These are phyloP conservation scores for Pezicula radicicola DNA, from an alignment of 2,329 filamentous ascomycete genomes.

Conservation along the genomic window DNA sequence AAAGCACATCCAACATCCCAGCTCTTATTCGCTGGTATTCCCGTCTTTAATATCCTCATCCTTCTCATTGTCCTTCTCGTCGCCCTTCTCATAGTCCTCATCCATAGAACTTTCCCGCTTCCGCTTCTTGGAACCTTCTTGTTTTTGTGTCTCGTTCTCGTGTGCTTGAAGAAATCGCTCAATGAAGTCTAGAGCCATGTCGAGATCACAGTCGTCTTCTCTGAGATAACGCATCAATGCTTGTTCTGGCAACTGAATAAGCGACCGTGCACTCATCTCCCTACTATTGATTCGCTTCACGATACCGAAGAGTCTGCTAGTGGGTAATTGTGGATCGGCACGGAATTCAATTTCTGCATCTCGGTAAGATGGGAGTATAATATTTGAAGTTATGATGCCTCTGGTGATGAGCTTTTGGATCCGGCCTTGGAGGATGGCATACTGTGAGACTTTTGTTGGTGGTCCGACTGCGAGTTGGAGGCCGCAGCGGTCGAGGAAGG, in stretches of 20 bases:
- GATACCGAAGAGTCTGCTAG: constrained; percentile 15
- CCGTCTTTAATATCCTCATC: background rate
- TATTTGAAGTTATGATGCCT: constrained; percentile 13
- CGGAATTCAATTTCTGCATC: constrained; percentile 13
- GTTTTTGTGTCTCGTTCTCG: background rate
- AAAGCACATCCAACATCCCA: background rate
- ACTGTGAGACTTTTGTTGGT: constrained; percentile 20
- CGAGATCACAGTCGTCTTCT: constrained; percentile 16
- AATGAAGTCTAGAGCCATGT: constrained; percentile 17
- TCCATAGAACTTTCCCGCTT: background rate
- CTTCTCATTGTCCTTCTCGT: background rate
- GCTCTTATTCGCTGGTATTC: background rate
- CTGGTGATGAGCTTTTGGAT: constrained; percentile 19
- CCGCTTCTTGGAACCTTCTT: background rate
- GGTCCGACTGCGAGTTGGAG: constrained; percentile 16
- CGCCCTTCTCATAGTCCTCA: background rate
- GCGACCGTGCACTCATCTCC: constrained; percentile 20
- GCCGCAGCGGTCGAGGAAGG: constrained; percentile 27
- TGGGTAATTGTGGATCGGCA: background rate
- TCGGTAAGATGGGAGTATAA: constrained; percentile 15
- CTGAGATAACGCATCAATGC: constrained; percentile 20
- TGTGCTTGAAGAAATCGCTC: constrained; percentile 7
- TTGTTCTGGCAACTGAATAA: constrained; percentile 22
- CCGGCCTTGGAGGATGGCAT: constrained; percentile 23
- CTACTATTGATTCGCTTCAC: constrained; percentile 10